Evolutionary conservation across 2,329 filamentous ascomycete genomes (phyloP).

Genomic region (Colletotrichum spinosum): DNA sequence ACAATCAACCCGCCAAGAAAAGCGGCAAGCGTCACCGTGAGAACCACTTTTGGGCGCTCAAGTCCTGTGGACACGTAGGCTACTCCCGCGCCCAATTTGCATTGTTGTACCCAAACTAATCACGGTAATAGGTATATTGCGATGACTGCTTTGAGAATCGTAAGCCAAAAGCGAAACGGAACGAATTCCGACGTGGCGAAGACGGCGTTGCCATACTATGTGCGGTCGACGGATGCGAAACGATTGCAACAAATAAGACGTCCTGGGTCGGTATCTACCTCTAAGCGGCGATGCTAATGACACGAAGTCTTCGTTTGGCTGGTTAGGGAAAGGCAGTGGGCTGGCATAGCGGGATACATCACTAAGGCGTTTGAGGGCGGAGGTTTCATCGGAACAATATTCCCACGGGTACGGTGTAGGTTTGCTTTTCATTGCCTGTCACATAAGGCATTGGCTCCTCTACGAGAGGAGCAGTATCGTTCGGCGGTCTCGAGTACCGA

Average conservation of each 20-base stretch:
- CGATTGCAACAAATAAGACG: slow-evolving; percentile 64
- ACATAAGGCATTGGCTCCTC: background rate
- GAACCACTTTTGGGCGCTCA: slow-evolving; percentile 92
- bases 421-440: slow-evolving; percentile 11
- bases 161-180: slow-evolving; percentile 50
- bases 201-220: slow-evolving; percentile 53
- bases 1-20: slow-evolving; percentile 55
- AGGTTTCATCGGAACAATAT: slow-evolving; percentile 19
- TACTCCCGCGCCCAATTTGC: slow-evolving; percentile 1
- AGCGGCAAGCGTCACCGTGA: slow-evolving; percentile 65
- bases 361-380: slow-evolving; percentile 34
- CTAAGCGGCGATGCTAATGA: slow-evolving; percentile 41
- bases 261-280: slow-evolving; percentile 73
- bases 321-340: slow-evolving; percentile 42
- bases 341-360: slow-evolving; percentile 32
- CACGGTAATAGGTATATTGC: slow-evolving; percentile 67
- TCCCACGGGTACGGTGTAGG: slow-evolving; percentile 33
- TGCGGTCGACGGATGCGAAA: slow-evolving; percentile 67
- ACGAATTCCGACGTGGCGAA: slow-evolving; percentile 43
- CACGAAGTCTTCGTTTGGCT: slow-evolving; percentile 54
- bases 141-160: slow-evolving; percentile 70
- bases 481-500: background rate
- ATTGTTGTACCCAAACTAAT: slow-evolving; percentile 40
- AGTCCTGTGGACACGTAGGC: slow-evolving; percentile 89
- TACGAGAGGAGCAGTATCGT: background rate